Conservation (phyloP, 306 rosid species). For the Dalbergia oliveri region DNA sequence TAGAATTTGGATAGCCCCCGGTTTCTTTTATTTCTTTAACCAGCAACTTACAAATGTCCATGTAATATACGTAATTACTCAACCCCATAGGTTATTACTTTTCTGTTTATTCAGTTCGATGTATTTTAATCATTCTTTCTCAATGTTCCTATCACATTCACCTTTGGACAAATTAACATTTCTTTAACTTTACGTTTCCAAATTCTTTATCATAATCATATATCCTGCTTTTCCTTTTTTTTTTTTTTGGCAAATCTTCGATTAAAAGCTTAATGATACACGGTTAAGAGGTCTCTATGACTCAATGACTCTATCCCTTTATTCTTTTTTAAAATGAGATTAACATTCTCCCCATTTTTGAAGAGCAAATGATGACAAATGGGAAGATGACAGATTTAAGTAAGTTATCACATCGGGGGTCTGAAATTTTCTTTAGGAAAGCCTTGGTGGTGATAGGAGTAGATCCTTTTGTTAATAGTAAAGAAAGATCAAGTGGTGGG, state of each 20-base stretch:
- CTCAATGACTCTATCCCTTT: constrained; percentile 34
- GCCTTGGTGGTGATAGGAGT: not conserved
- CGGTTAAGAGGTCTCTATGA: constrained; percentile 30
- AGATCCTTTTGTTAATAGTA: constrained; percentile 34
- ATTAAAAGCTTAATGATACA: constrained; percentile 45
- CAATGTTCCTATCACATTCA: constrained; percentile 41
- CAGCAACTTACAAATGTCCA: not conserved
- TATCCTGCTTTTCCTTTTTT: constrained; percentile 38
- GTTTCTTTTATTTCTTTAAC: constrained; percentile 1
- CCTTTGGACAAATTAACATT: constrained; percentile 49
- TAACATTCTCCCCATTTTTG: constrained; percentile 36
- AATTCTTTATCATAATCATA: constrained; percentile 42
- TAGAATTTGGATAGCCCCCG: not conserved
- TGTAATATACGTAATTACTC: constrained; percentile 1
- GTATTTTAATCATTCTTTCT: constrained; percentile 32
- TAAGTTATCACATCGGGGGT: constrained; percentile 62
- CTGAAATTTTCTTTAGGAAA: constrained; percentile 51
- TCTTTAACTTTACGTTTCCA: constrained; percentile 50
- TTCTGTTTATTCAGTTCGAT: constrained; percentile 43
- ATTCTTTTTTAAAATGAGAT: constrained; percentile 48
- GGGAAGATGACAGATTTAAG: constrained; percentile 45
- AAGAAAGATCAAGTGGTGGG: constrained; percentile 25
- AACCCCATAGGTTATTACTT: not conserved
- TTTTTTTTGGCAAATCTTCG: constrained; percentile 39
- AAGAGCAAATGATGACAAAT: constrained; percentile 41